These are phyloP conservation scores for Albophoma yamanashiensis DNA, from an alignment of 2,329 filamentous ascomycete genomes.

Conservation along the genomic window DNA sequence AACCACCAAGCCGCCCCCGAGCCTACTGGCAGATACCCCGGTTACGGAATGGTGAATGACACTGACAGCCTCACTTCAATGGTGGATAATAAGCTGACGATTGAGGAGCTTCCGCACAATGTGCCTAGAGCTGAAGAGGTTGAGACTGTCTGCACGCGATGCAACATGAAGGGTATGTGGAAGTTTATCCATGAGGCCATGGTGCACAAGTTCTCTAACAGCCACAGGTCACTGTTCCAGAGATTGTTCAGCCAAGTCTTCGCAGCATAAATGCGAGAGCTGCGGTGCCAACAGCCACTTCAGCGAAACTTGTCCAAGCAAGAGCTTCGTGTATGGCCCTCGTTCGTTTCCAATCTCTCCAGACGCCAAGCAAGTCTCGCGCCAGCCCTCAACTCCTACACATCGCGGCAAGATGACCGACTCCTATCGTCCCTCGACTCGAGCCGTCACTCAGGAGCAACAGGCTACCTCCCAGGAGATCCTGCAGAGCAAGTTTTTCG, in stretches of 20 bases:
- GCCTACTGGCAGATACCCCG: background rate
- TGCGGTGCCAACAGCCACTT: background rate
- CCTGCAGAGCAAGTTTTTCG: too few relatives aligned
- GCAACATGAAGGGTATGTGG: background rate
- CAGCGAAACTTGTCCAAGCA: background rate
- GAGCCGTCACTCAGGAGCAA: background rate
- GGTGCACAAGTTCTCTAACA: background rate
- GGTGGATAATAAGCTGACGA: background rate
- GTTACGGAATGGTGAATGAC: background rate
- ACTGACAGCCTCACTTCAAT: background rate
- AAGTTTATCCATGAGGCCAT: background rate
- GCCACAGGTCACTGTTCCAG: background rate
- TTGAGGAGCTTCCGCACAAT: background rate
- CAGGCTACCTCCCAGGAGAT: background rate
- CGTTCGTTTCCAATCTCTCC: background rate
- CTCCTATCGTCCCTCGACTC: background rate
- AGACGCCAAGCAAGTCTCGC: background rate
- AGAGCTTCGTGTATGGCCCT: background rate
- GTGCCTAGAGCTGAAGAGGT: background rate
- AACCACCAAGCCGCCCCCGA: too few relatives aligned
- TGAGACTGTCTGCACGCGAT: background rate
- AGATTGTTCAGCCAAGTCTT: background rate
- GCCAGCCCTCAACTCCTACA: background rate
- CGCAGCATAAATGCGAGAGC: background rate
- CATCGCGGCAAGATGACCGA: background rate